Conservation (phyloP, 208 protist genomes). For the Crithidia expoeki region DNA sequence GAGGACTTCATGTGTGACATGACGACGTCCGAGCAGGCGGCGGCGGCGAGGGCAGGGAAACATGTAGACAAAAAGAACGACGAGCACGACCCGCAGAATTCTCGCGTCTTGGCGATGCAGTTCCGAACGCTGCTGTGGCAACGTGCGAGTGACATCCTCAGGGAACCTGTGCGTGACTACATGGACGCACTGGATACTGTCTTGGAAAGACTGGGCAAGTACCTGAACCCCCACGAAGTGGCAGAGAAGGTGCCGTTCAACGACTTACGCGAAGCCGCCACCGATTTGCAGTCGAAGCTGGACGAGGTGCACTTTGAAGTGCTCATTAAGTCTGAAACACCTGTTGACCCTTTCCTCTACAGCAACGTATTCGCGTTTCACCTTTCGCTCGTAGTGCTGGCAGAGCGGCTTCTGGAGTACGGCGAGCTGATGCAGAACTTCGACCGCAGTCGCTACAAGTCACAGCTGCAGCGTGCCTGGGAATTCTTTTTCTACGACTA, state of each 20-base stretch:
- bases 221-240: slow-evolving; percentile 47
- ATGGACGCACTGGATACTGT: slow-evolving; percentile 40
- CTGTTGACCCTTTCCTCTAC: slow-evolving; percentile 45
- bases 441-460: slow-evolving; percentile 57
- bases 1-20: not conserved
- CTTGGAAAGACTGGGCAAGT: slow-evolving; percentile 34
- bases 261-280: slow-evolving; percentile 36
- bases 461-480: slow-evolving; percentile 33
- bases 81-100: not conserved
- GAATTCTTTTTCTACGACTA: slow-evolving; percentile 72
- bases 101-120: not conserved
- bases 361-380: slow-evolving; percentile 41
- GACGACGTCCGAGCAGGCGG: no score
- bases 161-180: slow-evolving; percentile 29
- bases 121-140: slow-evolving; percentile 16
- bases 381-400: slow-evolving; percentile 44
- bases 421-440: slow-evolving; percentile 48
- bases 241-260: slow-evolving; percentile 50
- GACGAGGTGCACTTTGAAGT: slow-evolving; percentile 55
- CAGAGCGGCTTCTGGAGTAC: slow-evolving; percentile 46
- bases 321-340: slow-evolving; percentile 28
- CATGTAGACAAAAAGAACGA: not conserved
- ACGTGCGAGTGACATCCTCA: slow-evolving; percentile 21
- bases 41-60: not conserved
- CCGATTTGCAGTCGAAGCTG: slow-evolving; percentile 45